Evolutionary conservation across 495 filamentous ascomycete genomes (phyloP).

Genomic region (Penicillium lagena): DNA sequence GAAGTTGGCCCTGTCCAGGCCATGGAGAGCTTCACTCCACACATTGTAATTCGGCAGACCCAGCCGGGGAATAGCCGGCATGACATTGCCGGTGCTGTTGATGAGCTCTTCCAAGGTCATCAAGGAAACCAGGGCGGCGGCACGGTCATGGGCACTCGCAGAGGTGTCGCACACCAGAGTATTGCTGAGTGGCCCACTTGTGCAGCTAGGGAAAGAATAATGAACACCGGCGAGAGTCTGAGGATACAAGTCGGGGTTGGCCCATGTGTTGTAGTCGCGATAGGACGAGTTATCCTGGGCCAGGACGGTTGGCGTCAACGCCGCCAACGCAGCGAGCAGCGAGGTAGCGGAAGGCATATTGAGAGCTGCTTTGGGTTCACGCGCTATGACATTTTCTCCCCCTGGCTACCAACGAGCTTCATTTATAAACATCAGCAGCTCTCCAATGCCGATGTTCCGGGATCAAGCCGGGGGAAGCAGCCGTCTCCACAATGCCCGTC

Average conservation of each 20-base stretch:
- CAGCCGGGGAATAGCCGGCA: constrained; percentile 49
- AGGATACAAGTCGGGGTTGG: constrained; percentile 19
- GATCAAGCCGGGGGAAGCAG: background rate
- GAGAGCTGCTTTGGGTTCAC: constrained; percentile 4
- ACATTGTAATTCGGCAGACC: constrained; percentile 49
- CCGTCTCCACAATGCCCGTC: constrained; percentile 6
- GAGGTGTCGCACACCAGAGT: constrained; percentile 43
- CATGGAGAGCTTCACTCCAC: constrained; percentile 50
- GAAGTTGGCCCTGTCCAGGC: constrained; percentile 50
- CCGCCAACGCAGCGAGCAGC: constrained; percentile 17
- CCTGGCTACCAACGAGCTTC: background rate
- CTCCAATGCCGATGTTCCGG: background rate
- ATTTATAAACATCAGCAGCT: constrained; percentile 4
- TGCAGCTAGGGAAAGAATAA: constrained; percentile 28
- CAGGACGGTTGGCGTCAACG: constrained; percentile 19
- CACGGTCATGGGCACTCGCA: constrained; percentile 39
- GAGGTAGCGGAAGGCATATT: background rate
- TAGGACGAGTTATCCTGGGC: constrained; percentile 25
- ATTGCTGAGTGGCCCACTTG: constrained; percentile 22
- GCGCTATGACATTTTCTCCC: background rate
- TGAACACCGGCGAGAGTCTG: constrained; percentile 16
- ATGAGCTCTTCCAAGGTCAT: constrained; percentile 49
- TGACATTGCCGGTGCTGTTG: constrained; percentile 49
- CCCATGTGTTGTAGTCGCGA: constrained; percentile 18
- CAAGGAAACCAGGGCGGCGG: constrained; percentile 33